These are phyloP conservation scores for Mixia osmundae DNA, from an alignment of 1,284 basidiomycete species.

Conservation along the genomic window DNA sequence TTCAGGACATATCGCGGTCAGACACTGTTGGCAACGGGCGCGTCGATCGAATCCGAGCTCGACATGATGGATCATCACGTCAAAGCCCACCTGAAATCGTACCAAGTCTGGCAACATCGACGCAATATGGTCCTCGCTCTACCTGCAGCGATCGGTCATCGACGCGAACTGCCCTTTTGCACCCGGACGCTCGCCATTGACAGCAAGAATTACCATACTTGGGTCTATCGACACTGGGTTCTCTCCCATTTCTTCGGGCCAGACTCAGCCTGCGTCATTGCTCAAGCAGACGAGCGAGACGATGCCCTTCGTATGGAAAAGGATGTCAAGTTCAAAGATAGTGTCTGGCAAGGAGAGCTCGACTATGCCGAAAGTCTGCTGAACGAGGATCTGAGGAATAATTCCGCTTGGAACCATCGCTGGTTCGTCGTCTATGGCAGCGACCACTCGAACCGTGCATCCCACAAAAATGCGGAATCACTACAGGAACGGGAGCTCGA, in stretches of 20 bases:
- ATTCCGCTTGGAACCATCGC: constrained; percentile 94
- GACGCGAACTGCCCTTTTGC: constrained; percentile 53
- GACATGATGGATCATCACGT: constrained; percentile 62
- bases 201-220: constrained; percentile 86
- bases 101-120: constrained; percentile 92
- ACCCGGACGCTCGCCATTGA: constrained; percentile 43
- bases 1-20: constrained; percentile 75
- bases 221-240: constrained; percentile 81
- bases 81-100: constrained; percentile 60
- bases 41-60: constrained; percentile 39
- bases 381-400: constrained; percentile 63
- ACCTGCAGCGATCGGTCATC: constrained; percentile 28
- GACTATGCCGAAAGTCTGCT: constrained; percentile 54
- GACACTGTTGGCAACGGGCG: constrained; percentile 42
- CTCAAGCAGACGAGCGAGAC: constrained; percentile 1
- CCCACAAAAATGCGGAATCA: constrained; percentile 34
- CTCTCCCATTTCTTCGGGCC: constrained; percentile 43
- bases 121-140: constrained; percentile 39
- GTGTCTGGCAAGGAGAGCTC: constrained; percentile 53
- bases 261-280: constrained; percentile 4
- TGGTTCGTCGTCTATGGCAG: constrained; percentile 72
- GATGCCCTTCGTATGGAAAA: constrained; percentile 3
- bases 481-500: constrained; percentile 40
- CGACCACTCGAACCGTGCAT: constrained; percentile 32
- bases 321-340: constrained; percentile 29